phyloP scores from a whole-genome alignment of 1,284 basidiomycete genomes.

The Apiotrichum siamense region DNA sequence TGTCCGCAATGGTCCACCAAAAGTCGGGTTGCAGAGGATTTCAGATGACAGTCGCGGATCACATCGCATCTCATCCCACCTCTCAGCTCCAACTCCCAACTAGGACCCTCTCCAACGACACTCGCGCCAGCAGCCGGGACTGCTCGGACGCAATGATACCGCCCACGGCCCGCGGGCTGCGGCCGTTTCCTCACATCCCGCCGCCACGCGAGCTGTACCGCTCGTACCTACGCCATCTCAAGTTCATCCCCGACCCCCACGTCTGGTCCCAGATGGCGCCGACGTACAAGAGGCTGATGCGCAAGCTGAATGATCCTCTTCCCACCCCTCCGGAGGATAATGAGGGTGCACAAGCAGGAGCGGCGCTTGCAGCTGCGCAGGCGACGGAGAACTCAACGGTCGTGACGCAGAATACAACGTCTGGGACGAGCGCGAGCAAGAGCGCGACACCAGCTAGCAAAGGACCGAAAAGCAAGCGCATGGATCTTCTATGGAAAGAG shows the following conservation, averaged over 20 bases:
- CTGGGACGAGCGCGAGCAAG: too few species aligned
- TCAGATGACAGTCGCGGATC: too few species aligned
- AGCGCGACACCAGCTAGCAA: not conserved
- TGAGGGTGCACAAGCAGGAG: not conserved
- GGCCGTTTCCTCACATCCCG: not conserved
- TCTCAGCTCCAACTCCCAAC: too few species aligned
- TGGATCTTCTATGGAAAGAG: not conserved
- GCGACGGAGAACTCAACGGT: not conserved
- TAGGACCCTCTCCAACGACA: not conserved
- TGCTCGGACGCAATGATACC: not conserved
- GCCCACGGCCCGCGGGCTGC: too few species aligned
- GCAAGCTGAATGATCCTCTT: not conserved
- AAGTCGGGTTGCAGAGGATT: too few species aligned
- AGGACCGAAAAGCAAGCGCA: not conserved
- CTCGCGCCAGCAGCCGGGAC: not conserved
- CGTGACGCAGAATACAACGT: too few species aligned
- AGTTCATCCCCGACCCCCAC: conserved; percentile 36
- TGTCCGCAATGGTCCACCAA: too few species aligned
- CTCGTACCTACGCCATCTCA: conserved; percentile 27
- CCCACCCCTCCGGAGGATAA: not conserved
- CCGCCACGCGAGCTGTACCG: conserved; percentile 25
- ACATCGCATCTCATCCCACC: too few species aligned
- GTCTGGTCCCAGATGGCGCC: conserved; percentile 31
- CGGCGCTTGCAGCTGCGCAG: not conserved
- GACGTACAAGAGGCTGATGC: conserved; percentile 9